phyloP scores from a whole-genome alignment of 768 basidiomycete genomes.

The Boletus fagicola region DNA sequence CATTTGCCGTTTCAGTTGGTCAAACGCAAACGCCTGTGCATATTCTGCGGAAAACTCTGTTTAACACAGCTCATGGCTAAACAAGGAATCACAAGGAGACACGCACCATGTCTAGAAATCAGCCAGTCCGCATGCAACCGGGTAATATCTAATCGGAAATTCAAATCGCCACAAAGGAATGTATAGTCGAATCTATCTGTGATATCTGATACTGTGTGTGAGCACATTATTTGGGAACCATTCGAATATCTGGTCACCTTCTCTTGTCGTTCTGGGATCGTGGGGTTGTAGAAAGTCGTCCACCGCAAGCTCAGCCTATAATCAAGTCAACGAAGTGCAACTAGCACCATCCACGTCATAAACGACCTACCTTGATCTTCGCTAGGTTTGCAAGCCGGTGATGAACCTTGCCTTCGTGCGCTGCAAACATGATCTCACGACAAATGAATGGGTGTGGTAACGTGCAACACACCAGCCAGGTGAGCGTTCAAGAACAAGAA shows the following conservation, averaged over 20 bases:
- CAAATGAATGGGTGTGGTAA: background rate
- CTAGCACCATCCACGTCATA: background rate
- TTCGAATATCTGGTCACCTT: conserved; percentile 46
- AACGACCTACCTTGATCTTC: conserved; percentile 73
- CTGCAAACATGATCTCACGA: conserved; percentile 34
- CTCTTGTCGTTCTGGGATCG: conserved; percentile 65
- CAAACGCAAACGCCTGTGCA: conserved; percentile 81
- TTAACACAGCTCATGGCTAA: conserved; percentile 6
- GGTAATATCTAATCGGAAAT: conserved; percentile 86
- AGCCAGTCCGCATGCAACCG: conserved; percentile 95
- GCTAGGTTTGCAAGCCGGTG: conserved; percentile 81
- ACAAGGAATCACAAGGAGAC: background rate
- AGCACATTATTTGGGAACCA: conserved; percentile 1
- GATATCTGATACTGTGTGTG: conserved; percentile 45
- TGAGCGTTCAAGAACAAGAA: conserved; percentile 91
- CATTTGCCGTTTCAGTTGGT: conserved; percentile 84
- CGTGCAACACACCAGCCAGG: conserved; percentile 60
- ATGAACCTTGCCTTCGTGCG: conserved; percentile 72
- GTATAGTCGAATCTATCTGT: conserved; percentile 88
- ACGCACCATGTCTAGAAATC: conserved; percentile 70
- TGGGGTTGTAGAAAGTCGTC: conserved; percentile 69
- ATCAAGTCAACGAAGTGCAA: conserved; percentile 3
- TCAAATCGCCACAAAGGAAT: conserved; percentile 89
- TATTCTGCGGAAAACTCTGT: conserved; percentile 53
- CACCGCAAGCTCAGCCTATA: conserved; percentile 68